Evolutionary conservation across 148 eudicot genomes (phyloP), one percentile per base, ranked within the genome.

Genomic region (Camellia granthamiana): DNA sequence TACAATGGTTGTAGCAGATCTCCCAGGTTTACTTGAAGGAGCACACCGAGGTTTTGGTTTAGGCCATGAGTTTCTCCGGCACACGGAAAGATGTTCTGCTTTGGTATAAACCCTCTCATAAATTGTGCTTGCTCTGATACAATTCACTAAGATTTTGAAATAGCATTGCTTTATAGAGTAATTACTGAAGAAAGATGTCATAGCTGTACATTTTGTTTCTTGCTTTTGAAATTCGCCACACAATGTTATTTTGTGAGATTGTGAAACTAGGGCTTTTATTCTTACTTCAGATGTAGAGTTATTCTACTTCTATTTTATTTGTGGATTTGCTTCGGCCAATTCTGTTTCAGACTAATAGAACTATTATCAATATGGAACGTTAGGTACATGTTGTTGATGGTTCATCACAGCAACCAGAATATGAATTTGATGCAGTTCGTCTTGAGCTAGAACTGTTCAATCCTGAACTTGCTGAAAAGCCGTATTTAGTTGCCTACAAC

Each of bases 371-470:
- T 55, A 46, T 84, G 81, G 85, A 66, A 78, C 61, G 38, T 65
- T 86, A 96, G 98, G 97, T 96, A 76, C 99, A 96, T 88, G 90
- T 96, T 85, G 92, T 96, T 73, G 99, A 96, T 83, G 98, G 99
- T 72, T 92, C 98, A 51, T 93, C 97, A 49, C 81, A 85, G 83
- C 99, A 96, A 87, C 99, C 99, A 52, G 99, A 91, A 79, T 92
- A 91, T 72, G 99, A 96, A 81, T 96, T 82, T 83, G 99, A 93
- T 83, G 99, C 99, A 21, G 88, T 96, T 80, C 97, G 99, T 72
- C 94, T 93, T 43, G 98, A 93, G 88, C 90, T 96, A 65, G 99
- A 96, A 87, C 73, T 96, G 84, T 96, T 93, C 79, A 93, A 83
- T 81, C 98, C 99, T 74, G 97, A 96, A 76, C 92, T 96, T 85